phyloP scores from a whole-genome alignment of 352 stramenopile species.

The Plasmopara muralis region DNA sequence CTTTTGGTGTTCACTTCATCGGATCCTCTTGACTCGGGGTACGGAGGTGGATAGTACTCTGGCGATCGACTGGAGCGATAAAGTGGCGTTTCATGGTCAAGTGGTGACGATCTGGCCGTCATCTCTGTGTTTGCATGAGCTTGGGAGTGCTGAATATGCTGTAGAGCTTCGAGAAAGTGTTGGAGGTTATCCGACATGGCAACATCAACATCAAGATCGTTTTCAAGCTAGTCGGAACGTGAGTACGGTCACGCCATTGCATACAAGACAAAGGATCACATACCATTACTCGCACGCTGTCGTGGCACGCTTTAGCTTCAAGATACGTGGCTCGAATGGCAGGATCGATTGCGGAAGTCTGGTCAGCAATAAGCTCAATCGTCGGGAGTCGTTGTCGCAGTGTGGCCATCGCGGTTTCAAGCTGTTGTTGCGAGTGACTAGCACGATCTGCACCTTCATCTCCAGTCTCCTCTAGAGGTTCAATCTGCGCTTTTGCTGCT shows the following conservation, averaged over 20 bases:
- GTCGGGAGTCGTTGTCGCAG: constrained; percentile 18
- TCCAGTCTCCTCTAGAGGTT: constrained; percentile 1
- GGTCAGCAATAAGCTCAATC: constrained; percentile 9
- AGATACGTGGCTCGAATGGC: constrained; percentile 35
- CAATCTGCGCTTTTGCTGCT: too few relatives aligned
- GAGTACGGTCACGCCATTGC: background rate
- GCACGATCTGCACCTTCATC: constrained; percentile 18
- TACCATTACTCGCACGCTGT: constrained; percentile 34
- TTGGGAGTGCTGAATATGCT: constrained; percentile 14
- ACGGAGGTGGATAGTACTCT: constrained; percentile 17
- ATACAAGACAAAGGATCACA: background rate
- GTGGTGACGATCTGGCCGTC: background rate
- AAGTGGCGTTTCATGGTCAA: constrained; percentile 12
- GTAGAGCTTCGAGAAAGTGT: constrained; percentile 32
- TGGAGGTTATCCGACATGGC: constrained; percentile 21
- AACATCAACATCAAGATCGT: constrained; percentile 23
- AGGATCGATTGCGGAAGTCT: constrained; percentile 2
- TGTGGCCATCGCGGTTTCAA: constrained; percentile 19
- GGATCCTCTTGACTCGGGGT: constrained; percentile 23
- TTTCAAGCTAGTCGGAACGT: constrained; percentile 15
- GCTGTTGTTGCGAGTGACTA: constrained; percentile 19
- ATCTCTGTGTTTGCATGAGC: background rate
- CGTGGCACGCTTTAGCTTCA: constrained; percentile 31
- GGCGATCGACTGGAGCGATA: constrained; percentile 1
- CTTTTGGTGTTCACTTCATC: constrained; percentile 13